Evolutionary conservation across 306 rosid genomes (phyloP), one percentile per base, ranked within the genome.

Genomic region (Macrotyloma uniflorum): DNA sequence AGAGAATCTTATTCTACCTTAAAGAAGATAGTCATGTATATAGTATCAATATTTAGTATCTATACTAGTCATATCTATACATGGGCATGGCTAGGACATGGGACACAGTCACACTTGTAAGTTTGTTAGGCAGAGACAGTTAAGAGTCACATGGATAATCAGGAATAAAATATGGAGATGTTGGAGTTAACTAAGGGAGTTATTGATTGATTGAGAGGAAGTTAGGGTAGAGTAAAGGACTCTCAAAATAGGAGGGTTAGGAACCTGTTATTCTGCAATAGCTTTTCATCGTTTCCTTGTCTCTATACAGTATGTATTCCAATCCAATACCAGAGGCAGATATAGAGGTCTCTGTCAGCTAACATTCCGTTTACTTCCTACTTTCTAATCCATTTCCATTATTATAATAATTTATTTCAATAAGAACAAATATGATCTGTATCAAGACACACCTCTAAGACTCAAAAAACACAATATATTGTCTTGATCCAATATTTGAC

Each of bases 401-500:
- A 40, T 43, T 6, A 40, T 40, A 59, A 40, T 33, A 22, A 16
- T 67, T 47, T 26, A 43, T 74, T 59, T 36, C 45, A 80, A 72
- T 6, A 77, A 77, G 47, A 68, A 77, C 43, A 50, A 0, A 53
- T 49, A 36, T 20, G 19, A 19, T 54, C 69, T 28, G 28, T 30
- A 50, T 28, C 57, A 24, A 69, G 65, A 28, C 13, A 43, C 64
- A 75, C 57, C 70, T 68, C 42, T 69, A 55, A 79, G 62, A 74
- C 55, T 82, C 16, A 47, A 58, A 62, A 75, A 35, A 65, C 36
- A 64, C 42, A 33, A 42, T 13, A 26, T 11, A 49, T 71, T 51
- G 0, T 22, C 14, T 18, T 49, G 65, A 43, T 15, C 12, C 16
- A 74, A 53, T 14, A 42, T 4, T 46, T 61, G 61, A 35, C 63